These are phyloP conservation scores for Termitomyces sp. DNA, from an alignment of 768 basidiomycete species.

Conservation along the genomic window DNA sequence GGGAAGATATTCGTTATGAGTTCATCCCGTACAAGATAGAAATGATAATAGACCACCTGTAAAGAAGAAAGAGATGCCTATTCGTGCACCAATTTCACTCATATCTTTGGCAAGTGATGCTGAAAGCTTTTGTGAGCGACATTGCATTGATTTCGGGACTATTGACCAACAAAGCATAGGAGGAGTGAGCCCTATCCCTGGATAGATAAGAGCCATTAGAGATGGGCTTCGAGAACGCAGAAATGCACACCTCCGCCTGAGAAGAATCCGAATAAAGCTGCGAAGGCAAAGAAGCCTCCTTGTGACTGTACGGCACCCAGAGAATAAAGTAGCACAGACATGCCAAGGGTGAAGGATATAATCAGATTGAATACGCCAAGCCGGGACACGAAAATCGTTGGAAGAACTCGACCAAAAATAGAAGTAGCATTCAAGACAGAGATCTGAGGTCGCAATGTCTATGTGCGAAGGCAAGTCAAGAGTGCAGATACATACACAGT, in stretches of 20 bases:
- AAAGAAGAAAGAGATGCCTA: conserved; percentile 38
- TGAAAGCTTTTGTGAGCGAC: background rate
- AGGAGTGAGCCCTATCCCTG: conserved; percentile 20
- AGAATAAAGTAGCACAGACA: conserved; percentile 31
- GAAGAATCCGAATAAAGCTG: conserved; percentile 40
- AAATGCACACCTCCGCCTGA: conserved; percentile 30
- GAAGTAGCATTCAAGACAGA: conserved; percentile 49
- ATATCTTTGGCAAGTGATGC: conserved; percentile 31
- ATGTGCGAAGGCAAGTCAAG: background rate
- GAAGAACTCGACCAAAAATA: conserved; percentile 42
- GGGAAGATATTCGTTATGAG: background rate
- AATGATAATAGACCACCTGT: conserved; percentile 25
- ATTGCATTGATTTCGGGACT: background rate
- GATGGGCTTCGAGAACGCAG: background rate
- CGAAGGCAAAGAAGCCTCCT: conserved; percentile 31
- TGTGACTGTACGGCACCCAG: conserved; percentile 32
- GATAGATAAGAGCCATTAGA: background rate
- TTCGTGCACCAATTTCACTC: conserved; percentile 40
- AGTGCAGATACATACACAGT: conserved; percentile 27
- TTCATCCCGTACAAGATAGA: conserved; percentile 1
- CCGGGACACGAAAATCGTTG: conserved; percentile 32
- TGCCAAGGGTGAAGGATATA: conserved; percentile 25
- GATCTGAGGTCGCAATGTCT: conserved; percentile 23
- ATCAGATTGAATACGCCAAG: conserved; percentile 39
- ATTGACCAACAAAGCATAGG: conserved; percentile 21